Percentiles rank a stretch among this genome's conserved stretches.
Conservation (phyloP, 768 basidiomycete genomes). For the Suillus discolor region DNA sequence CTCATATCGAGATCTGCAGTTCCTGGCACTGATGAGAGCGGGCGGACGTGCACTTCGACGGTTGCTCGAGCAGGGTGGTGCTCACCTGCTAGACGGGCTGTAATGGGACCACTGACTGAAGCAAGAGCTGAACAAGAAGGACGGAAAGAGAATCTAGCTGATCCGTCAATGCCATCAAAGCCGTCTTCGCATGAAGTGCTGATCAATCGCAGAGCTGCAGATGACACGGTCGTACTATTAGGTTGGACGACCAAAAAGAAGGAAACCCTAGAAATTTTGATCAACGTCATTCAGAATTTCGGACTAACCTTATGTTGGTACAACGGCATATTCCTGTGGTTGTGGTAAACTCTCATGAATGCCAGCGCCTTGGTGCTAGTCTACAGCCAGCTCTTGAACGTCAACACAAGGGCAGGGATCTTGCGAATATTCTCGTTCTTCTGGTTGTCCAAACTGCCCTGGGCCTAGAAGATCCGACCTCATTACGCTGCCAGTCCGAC, state of each 20-base stretch:
- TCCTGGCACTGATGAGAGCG: constrained; percentile 67
- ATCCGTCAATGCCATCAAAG: constrained; percentile 75
- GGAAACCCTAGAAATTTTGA: not conserved
- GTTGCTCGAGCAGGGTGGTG: constrained; percentile 65
- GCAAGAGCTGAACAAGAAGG: constrained; percentile 49
- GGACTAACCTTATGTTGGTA: not conserved
- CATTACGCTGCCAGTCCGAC: not conserved
- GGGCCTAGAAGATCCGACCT: not conserved
- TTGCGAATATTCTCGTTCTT: not conserved
- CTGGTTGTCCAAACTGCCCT: not conserved
- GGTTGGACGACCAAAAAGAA: not conserved
- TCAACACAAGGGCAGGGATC: not conserved
- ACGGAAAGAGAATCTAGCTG: constrained; percentile 58
- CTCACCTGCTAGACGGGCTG: constrained; percentile 70
- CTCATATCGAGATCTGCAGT: constrained; percentile 60
- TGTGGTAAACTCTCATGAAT: no score
- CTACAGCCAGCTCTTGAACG: not conserved
- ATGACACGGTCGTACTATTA: not conserved
- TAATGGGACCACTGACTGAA: constrained; percentile 81
- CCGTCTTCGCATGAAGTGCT: constrained; percentile 52
- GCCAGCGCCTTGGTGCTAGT: no score
- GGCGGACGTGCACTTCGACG: constrained; percentile 74
- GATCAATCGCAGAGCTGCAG: constrained; percentile 12
- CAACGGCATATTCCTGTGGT: no score
- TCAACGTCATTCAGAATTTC: no score